These are phyloP conservation scores for Pleurotus salmoneostramineus DNA, from an alignment of 768 basidiomycete genomes.

Conservation along the genomic window DNA sequence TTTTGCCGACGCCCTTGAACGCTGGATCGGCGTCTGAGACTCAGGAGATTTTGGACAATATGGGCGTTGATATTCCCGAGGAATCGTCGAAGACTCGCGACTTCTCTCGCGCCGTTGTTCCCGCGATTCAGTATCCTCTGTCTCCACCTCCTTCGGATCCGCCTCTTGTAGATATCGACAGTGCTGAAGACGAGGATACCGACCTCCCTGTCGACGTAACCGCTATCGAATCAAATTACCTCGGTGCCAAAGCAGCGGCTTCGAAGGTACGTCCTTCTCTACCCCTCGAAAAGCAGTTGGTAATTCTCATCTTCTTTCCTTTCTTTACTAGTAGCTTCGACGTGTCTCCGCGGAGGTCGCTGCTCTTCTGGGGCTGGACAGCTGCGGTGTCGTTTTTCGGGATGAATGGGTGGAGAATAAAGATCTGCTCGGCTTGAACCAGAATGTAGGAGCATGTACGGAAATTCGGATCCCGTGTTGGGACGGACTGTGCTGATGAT, in stretches of 20 bases:
- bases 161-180: not conserved
- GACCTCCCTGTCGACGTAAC: not conserved
- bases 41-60: not conserved
- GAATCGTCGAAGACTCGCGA: not conserved
- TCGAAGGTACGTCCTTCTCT: slow-evolving; percentile 1
- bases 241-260: not conserved
- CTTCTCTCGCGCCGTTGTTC: not conserved
- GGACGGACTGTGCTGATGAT: not conserved
- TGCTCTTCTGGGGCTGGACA: not conserved
- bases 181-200: not conserved
- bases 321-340: slow-evolving; percentile 6
- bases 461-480: not conserved
- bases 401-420: not conserved
- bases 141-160: not conserved
- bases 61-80: not conserved
- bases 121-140: not conserved
- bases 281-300: not conserved
- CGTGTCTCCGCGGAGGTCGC: not conserved
- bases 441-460: too few species aligned
- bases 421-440: not conserved
- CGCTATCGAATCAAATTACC: slow-evolving; percentile 4
- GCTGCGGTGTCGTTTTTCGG: slow-evolving; percentile 7
- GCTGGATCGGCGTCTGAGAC: not conserved
- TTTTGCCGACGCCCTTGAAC: slow-evolving; percentile 8
- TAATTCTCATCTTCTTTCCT: not conserved